Evolutionary conservation across 78 protist species (phyloP).

Genomic region (Acrasis kona): DNA sequence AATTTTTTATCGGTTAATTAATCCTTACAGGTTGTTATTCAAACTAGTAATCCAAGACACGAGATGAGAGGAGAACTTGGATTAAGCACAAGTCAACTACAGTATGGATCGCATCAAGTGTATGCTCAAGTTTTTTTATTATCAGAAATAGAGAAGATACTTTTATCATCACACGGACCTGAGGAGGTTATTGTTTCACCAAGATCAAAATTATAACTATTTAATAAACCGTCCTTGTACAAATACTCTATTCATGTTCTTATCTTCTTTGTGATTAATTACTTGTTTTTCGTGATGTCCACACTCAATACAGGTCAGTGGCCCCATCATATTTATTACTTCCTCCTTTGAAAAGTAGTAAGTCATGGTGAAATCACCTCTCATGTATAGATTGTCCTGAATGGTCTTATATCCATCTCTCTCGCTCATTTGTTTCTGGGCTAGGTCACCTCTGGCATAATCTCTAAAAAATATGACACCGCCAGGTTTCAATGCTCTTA

Average conservation of each 20-base stretch:
- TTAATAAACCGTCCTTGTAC: not conserved
- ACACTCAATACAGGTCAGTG: not conserved
- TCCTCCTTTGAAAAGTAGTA: not conserved
- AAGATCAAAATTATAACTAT: too few species aligned
- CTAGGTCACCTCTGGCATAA: slow-evolving; percentile 15
- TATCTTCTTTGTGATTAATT: not conserved
- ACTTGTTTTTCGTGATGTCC: not conserved
- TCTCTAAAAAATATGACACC: slow-evolving; percentile 20
- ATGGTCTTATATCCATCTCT: not conserved
- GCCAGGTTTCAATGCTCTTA: not conserved
- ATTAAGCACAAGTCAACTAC: too few species aligned
- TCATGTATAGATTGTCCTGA: not conserved
- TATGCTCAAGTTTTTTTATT: too few species aligned
- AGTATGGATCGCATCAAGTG: too few species aligned
- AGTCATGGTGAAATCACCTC: not conserved
- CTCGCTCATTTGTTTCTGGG: not conserved
- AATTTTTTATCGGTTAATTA: too few species aligned
- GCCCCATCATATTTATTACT: not conserved
- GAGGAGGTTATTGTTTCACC: too few species aligned
- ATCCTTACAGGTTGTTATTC: too few species aligned
- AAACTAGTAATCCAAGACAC: too few species aligned
- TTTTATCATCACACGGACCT: too few species aligned
- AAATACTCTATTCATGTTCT: not conserved
- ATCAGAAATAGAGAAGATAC: too few species aligned
- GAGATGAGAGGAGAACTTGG: too few species aligned